phyloP scores from a whole-genome alignment of 352 stramenopile genomes.

The Globisporangium paddicum region DNA sequence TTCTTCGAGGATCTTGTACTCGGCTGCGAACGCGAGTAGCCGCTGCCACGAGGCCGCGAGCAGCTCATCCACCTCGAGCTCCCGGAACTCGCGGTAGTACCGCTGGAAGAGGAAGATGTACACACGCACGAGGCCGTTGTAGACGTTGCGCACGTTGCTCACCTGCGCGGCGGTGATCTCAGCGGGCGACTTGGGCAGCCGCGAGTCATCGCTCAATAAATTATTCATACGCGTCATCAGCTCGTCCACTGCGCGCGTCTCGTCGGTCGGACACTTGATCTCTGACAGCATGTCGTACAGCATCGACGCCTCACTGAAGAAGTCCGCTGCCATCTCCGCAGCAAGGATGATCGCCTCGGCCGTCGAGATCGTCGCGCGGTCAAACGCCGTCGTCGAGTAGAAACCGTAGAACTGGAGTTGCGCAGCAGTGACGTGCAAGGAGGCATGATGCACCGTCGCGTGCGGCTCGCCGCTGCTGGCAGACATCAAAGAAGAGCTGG shows the following conservation, averaged over 20 bases:
- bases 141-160: slow-evolving; percentile 41
- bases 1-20: slow-evolving; percentile 60
- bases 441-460: background rate
- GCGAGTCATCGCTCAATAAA: slow-evolving; percentile 17
- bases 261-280: slow-evolving; percentile 38
- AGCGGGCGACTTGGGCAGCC: slow-evolving; percentile 2
- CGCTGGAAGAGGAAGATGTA: slow-evolving; percentile 65
- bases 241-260: slow-evolving; percentile 46
- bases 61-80: slow-evolving; percentile 55
- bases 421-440: background rate
- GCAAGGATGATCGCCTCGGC: slow-evolving; percentile 38
- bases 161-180: slow-evolving; percentile 18
- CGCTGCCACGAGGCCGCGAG: slow-evolving; percentile 54
- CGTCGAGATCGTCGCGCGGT: slow-evolving; percentile 32
- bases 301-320: slow-evolving; percentile 56
- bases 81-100: slow-evolving; percentile 44
- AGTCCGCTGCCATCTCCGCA: slow-evolving; percentile 57
- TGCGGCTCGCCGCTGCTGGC: slow-evolving; percentile 4
- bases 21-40: slow-evolving; percentile 51
- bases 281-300: slow-evolving; percentile 72
- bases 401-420: slow-evolving; percentile 22
- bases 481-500: background rate
- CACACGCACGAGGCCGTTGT: slow-evolving; percentile 58
- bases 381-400: slow-evolving; percentile 32
- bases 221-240: slow-evolving; percentile 43